Evolutionary conservation across 257 asterid species (phyloP), one percentile per base, ranked within the genome.

Genomic region (Prunella vulgaris): DNA sequence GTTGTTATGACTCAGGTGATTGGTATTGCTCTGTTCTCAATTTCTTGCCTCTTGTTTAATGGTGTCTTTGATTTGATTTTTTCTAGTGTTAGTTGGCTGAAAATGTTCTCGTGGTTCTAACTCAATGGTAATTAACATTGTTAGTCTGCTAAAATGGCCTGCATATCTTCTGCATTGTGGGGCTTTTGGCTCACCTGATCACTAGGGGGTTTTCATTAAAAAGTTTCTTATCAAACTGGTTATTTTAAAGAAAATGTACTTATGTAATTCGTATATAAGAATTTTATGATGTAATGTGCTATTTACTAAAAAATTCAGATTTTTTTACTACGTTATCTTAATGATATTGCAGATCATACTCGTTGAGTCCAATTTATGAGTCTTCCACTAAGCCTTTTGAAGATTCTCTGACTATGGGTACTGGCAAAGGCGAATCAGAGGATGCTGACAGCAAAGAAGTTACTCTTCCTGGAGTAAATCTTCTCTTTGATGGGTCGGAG

Each of bases 401-500:
- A 71, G 97, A 89, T 74, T 82, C 96, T 37, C 68, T 83, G 14
- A 54, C 90, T 10, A 24, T 72, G 42, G 86, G 83, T 46, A 53
- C 85, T 61, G 62, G 85, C 24, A 91, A 85, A 81, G 84, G 80
- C 66, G 96, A 94, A 60, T 58, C 87, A 48, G 97, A 94, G 74
- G 96, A 89, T 70, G 79, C 74, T 60, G 97, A 87, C 77, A 84
- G 86, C 87, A 87, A 83, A 86, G 99, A 94, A 83, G 93, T 89
- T 69, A 83, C 81, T 71, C 88, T 87, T 63, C 99, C 97, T 7
- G 97, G 97, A 60, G 96, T 89, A 64, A 89, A 89, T 79, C 97
- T 94, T 86, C 83, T 94, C 21, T 94, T 87, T 60, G 99, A 94
- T 75, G 99, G 99, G 60, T 82, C 85, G 51, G 96, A 85, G 80